Conservation (phyloP, 2,329 filamentous ascomycete genomes). For the Thielaviopsis populi region DNA sequence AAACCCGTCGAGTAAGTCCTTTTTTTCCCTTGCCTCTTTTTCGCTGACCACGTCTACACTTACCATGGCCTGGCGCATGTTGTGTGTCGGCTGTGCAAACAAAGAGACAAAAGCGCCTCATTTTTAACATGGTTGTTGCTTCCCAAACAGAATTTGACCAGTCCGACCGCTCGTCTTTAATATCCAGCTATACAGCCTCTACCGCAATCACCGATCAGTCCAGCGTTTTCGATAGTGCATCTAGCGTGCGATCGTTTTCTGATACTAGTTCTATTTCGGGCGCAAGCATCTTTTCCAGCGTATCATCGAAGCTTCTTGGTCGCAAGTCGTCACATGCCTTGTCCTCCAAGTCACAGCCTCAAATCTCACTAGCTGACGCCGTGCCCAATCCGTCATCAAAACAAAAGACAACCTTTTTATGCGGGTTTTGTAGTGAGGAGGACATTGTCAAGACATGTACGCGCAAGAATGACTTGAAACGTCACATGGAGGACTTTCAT, state of each 20-base stretch:
- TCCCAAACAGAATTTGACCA: slow-evolving; percentile 19
- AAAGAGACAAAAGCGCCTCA: slow-evolving; percentile 24
- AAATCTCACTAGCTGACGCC: slow-evolving; percentile 1
- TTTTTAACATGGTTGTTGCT: slow-evolving; percentile 17
- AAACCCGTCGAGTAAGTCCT: slow-evolving; percentile 6
- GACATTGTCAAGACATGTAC: slow-evolving; percentile 30
- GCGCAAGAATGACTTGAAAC: slow-evolving; percentile 34
- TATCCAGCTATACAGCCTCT: slow-evolving; percentile 24
- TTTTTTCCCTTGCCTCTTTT: not conserved
- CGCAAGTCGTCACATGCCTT: slow-evolving; percentile 20
- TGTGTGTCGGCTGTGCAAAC: not conserved
- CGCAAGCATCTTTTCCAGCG: slow-evolving; percentile 27
- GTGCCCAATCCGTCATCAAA: slow-evolving; percentile 21
- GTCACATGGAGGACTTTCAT: slow-evolving; percentile 35
- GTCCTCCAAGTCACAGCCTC: slow-evolving; percentile 18
- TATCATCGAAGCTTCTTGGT: slow-evolving; percentile 26
- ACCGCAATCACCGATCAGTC: slow-evolving; percentile 25
- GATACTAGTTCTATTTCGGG: slow-evolving; percentile 28
- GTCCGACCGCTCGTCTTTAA: slow-evolving; percentile 24
- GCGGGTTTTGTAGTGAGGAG: slow-evolving; percentile 30
- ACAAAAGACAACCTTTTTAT: slow-evolving; percentile 28
- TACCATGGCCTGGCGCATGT: not conserved
- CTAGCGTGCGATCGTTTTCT: slow-evolving; percentile 26
- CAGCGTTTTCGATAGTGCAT: slow-evolving; percentile 26
- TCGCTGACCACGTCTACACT: not conserved